phyloP scores from a whole-genome alignment of 2,329 filamentous ascomycete species.

The Trichoderma koningii region DNA sequence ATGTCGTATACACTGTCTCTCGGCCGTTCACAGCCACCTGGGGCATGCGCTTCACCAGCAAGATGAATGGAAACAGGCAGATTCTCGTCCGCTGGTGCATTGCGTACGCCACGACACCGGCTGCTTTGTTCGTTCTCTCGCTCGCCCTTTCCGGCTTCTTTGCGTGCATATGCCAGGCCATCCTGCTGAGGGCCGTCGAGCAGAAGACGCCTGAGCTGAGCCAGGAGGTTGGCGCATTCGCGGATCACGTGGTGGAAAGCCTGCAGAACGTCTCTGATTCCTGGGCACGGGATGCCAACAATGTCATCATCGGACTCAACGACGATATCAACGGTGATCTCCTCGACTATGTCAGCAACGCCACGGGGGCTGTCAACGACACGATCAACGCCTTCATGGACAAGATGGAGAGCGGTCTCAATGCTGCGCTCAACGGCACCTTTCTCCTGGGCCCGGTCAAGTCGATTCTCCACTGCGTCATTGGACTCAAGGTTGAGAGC shows the following conservation, averaged over 20 bases:
- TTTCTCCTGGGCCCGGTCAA: constrained; percentile 75
- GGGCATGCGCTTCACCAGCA: constrained; percentile 70
- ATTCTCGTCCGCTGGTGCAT: constrained; percentile 79
- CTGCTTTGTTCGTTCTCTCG: constrained; percentile 83
- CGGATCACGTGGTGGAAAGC: constrained; percentile 71
- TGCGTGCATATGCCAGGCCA: constrained; percentile 78
- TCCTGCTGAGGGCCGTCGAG: constrained; percentile 73
- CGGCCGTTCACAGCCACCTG: constrained; percentile 72
- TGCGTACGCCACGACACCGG: constrained; percentile 81
- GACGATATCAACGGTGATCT: constrained; percentile 79
- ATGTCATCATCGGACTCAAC: constrained; percentile 70
- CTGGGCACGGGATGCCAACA: constrained; percentile 78
- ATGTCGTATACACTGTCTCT: constrained; percentile 84
- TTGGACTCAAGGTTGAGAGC: constrained; percentile 80
- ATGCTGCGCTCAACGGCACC: constrained; percentile 78
- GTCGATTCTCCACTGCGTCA: constrained; percentile 82
- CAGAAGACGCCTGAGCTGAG: constrained; percentile 75
- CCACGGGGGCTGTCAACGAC: constrained; percentile 78
- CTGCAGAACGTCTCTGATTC: constrained; percentile 71
- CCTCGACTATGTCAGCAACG: constrained; percentile 83
- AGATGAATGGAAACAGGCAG: constrained; percentile 66
- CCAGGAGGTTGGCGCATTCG: constrained; percentile 74
- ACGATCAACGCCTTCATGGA: constrained; percentile 82
- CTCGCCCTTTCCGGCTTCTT: constrained; percentile 81
- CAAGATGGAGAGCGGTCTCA: constrained; percentile 72